These are phyloP conservation scores for Hysterium pulicare DNA, from an alignment of 2,329 filamentous ascomycete genomes.

Conservation along the genomic window DNA sequence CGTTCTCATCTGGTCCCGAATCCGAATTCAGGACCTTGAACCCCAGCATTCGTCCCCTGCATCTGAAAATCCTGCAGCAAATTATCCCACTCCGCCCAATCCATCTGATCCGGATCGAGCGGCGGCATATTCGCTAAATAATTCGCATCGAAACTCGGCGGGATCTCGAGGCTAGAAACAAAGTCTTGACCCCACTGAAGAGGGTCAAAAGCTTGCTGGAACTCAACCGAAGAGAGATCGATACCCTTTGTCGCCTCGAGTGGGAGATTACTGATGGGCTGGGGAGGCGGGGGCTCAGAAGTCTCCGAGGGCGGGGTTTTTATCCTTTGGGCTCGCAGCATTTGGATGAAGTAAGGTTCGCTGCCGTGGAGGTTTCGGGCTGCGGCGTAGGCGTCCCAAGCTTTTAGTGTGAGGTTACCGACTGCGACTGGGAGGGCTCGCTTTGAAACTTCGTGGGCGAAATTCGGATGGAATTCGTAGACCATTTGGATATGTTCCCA, in stretches of 20 bases:
- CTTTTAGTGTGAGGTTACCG: conserved; percentile 42
- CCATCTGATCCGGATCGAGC: conserved; percentile 19
- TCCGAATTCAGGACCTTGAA: background rate
- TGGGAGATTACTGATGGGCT: too few relatives aligned
- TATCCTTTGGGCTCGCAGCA: conserved; percentile 13
- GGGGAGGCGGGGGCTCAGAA: background rate
- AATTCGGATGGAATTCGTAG: conserved; percentile 43
- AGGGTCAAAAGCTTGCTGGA: background rate
- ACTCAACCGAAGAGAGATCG: background rate
- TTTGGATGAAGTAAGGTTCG: conserved; percentile 22
- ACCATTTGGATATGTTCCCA: conserved; percentile 47
- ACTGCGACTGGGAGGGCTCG: conserved; percentile 43
- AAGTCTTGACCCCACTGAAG: conserved; percentile 17
- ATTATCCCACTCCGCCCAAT: conserved; percentile 28
- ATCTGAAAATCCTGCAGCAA: conserved; percentile 23
- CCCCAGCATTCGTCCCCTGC: conserved; percentile 5
- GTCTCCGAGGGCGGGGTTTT: background rate
- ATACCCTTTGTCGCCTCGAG: background rate
- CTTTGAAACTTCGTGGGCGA: conserved; percentile 32
- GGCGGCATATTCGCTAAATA: conserved; percentile 7
- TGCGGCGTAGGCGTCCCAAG: conserved; percentile 38
- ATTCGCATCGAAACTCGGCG: background rate
- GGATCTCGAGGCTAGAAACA: conserved; percentile 10
- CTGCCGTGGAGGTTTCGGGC: conserved; percentile 7
- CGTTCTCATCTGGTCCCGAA: too few relatives aligned